These are phyloP conservation scores for Falciphora oryzae DNA, from an alignment of 2,329 filamentous ascomycete genomes.

Conservation along the genomic window DNA sequence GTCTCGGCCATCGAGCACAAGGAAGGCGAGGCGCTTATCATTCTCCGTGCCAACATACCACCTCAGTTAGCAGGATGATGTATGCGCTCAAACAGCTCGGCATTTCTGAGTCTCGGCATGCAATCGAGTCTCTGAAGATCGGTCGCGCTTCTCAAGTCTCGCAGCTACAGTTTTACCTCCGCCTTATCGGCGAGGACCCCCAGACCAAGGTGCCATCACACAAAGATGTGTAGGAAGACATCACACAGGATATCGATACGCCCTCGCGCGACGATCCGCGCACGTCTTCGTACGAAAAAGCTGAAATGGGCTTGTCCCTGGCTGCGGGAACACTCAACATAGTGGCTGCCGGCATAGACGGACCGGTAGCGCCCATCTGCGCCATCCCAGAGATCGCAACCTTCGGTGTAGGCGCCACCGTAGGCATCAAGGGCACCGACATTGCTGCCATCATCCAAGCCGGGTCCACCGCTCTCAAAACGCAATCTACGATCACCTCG, in stretches of 20 bases:
- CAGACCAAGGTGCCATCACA: too few relatives aligned
- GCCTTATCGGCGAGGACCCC: constrained; percentile 1
- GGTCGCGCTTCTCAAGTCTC: not conserved
- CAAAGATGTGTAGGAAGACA: too few relatives aligned
- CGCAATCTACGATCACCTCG: too few relatives aligned
- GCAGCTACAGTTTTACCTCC: constrained; percentile 4
- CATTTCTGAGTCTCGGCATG: constrained; percentile 6
- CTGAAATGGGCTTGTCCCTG: not conserved
- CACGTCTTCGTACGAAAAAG: constrained; percentile 1
- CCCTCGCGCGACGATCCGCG: too few relatives aligned
- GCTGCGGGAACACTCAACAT: not conserved
- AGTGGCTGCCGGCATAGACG: not conserved
- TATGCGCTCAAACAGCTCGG: constrained; percentile 12
- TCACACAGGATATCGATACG: too few relatives aligned
- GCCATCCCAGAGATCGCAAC: not conserved
- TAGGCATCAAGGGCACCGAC: not conserved
- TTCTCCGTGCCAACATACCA: constrained; percentile 16
- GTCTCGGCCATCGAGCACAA: constrained; percentile 20
- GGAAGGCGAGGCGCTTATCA: constrained; percentile 19
- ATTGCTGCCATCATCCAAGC: not conserved
- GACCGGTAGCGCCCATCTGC: not conserved
- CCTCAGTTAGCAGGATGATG: constrained; percentile 12
- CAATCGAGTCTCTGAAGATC: not conserved
- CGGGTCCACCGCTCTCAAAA: too few relatives aligned
- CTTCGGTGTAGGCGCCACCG: not conserved